Evolutionary conservation across 2,329 filamentous ascomycete species (phyloP).

Genomic region (Hymenoscyphus fructigenus): DNA sequence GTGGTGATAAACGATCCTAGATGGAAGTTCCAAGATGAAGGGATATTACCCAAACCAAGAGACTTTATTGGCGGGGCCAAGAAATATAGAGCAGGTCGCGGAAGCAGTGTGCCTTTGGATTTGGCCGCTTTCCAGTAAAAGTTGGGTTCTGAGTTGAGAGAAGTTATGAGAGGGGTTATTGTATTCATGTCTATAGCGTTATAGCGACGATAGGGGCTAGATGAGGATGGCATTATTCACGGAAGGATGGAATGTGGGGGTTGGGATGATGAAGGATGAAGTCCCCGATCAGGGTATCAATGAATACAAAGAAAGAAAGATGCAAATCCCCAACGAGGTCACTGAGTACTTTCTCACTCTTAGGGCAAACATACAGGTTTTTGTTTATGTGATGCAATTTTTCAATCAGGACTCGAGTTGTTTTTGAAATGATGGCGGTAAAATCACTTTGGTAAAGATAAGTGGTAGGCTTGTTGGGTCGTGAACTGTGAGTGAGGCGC

Average conservation of each 20-base stretch:
- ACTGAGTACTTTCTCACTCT: too few species aligned
- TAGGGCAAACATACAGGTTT: too few species aligned
- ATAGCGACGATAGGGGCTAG: conserved; percentile 10
- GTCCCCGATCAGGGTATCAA: neutral
- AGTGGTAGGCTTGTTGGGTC: neutral
- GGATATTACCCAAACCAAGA: conserved; percentile 78
- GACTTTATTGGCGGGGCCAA: conserved; percentile 73
- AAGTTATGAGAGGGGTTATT: conserved; percentile 4
- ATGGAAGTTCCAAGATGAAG: conserved; percentile 86
- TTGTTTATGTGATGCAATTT: too few species aligned
- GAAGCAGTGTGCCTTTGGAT: conserved; percentile 91
- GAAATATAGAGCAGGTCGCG: conserved; percentile 84
- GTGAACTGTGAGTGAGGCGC: neutral
- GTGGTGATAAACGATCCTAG: conserved; percentile 71
- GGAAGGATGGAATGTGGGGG: conserved; percentile 1
- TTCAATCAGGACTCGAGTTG: too few species aligned
- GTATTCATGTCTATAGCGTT: conserved; percentile 12
- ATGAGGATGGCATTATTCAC: conserved; percentile 2
- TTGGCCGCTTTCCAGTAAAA: conserved; percentile 50
- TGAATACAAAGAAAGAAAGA: conserved; percentile 10
- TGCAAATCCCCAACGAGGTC: neutral
- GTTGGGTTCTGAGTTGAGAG: conserved; percentile 4
- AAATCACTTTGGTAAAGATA: too few species aligned
- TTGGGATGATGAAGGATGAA: neutral
- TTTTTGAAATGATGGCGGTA: too few species aligned